Conservation (phyloP, 192 early-diverging fungal genomes). For the Funneliformis geosporum region DNA sequence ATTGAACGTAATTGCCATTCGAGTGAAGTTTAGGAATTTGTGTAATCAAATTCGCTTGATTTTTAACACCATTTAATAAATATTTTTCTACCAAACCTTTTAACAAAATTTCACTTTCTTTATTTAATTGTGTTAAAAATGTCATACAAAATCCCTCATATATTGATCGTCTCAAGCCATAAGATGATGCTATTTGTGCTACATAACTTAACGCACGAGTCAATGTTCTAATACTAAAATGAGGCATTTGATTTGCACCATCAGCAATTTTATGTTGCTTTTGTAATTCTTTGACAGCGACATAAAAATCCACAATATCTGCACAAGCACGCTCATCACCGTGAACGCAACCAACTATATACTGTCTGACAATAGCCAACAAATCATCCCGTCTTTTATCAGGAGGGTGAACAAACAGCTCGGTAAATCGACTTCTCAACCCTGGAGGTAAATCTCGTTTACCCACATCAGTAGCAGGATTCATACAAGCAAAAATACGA, state of each 20-base stretch:
- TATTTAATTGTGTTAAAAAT: constrained; percentile 85
- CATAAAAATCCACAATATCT: constrained; percentile 84
- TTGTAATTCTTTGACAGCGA: constrained; percentile 69
- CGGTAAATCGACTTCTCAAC: constrained; percentile 89
- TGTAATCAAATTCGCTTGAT: constrained; percentile 53
- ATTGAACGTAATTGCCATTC: constrained; percentile 58
- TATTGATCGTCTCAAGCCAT: constrained; percentile 80
- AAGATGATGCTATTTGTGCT: constrained; percentile 66
- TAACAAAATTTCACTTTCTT: constrained; percentile 63
- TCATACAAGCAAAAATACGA: constrained; percentile 98
- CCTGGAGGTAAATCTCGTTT: constrained; percentile 94
- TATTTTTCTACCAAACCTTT: constrained; percentile 55
- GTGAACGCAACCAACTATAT: constrained; percentile 63
- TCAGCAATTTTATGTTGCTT: constrained; percentile 77
- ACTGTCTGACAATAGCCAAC: constrained; percentile 74
- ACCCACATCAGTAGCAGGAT: constrained; percentile 97
- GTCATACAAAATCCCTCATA: constrained; percentile 97
- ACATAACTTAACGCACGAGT: constrained; percentile 86
- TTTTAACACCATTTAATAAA: constrained; percentile 60
- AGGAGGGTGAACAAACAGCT: constrained; percentile 92
- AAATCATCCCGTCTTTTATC: constrained; percentile 83
- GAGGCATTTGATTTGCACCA: constrained; percentile 83
- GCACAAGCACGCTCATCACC: constrained; percentile 60
- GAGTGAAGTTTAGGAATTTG: constrained; percentile 62
- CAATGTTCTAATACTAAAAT: constrained; percentile 92